Evolutionary conservation across 2,329 filamentous ascomycete species (phyloP), one percentile per base, ranked within the genome.

Genomic region (Acrocalymma vagum): DNA sequence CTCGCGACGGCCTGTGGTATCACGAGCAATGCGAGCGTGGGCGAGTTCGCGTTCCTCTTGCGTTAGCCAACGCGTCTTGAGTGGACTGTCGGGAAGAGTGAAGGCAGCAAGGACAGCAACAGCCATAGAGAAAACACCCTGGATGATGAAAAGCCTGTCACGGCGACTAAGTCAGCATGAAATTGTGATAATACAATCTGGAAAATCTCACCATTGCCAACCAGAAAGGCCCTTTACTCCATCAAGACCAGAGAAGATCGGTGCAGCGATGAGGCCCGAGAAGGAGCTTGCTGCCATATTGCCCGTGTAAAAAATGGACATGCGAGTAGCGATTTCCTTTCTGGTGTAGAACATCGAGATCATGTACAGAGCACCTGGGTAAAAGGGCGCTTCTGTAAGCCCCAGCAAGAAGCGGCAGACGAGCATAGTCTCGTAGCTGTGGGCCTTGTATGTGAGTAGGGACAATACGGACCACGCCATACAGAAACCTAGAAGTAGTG

Each of bases 21-120:
- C 78, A 25, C 65, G 63, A 42, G 72, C 67, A 54, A 53, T 50
- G 20, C 50, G 39, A 32, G 34, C 42, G 30, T 53, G 46, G 1
- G 49, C 49, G 4, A 53, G 34, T 29, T 75, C 62, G 17, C 69
- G 67, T 54, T 79, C 74, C 5, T 71, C 66, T 1, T 58, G 60
- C 4, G 48, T 71, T 10, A 78, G 59, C 74, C 75, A 76, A 16
- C 55, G 50, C 0, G 73, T 75, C 4, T 63, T 58, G 5, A 66
- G 48, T 2, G 49, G 49, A 13, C 35, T 28, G 26, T 53, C 45
- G 18, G 49, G 42, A 5, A 53, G 37, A 22, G 42, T 34, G 50
- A 21, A 60, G 45, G 39, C 70, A 45, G 5, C 46, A 6, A 46
- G 13, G 14, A 32, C 30, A 29, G 46, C 46, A 5, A 38, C 45